These are phyloP conservation scores for Aspergillus affinis DNA, from an alignment of 495 filamentous ascomycete genomes.

Conservation along the genomic window DNA sequence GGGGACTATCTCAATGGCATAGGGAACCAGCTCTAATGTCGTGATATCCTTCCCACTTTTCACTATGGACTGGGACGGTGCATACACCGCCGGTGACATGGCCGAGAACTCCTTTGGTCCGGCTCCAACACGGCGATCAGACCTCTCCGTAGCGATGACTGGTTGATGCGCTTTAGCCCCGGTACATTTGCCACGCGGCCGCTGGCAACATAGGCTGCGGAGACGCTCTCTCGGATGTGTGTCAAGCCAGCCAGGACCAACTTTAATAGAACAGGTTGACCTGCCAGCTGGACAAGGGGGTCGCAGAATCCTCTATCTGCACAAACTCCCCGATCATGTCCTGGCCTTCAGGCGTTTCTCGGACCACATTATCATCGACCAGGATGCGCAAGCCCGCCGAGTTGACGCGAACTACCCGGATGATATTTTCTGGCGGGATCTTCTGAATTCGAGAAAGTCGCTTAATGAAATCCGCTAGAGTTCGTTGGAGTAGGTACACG, in stretches of 20 bases:
- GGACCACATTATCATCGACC: constrained; percentile 2
- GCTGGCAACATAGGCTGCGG: background rate
- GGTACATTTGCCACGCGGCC: background rate
- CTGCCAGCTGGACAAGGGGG: background rate
- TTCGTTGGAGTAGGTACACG: background rate
- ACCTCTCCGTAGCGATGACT: background rate
- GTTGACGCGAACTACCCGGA: background rate
- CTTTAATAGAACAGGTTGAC: background rate
- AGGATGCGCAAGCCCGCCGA: background rate
- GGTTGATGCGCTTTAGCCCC: background rate
- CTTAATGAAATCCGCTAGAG: background rate
- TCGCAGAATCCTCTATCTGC: background rate
- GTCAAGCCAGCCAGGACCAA: background rate
- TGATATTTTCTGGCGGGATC: background rate
- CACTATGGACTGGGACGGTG: no score
- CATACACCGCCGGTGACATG: no score
- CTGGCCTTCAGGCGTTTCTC: background rate
- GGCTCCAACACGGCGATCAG: background rate
- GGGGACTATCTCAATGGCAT: no score
- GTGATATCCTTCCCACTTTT: no score
- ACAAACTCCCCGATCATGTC: background rate
- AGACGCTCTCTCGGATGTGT: background rate
- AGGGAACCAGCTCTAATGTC: no score
- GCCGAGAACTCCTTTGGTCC: background rate
- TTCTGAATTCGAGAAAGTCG: background rate